Base-by-base conservation (phyloP, 139 green algal genomes). In the Micractinium sp. region DNA sequence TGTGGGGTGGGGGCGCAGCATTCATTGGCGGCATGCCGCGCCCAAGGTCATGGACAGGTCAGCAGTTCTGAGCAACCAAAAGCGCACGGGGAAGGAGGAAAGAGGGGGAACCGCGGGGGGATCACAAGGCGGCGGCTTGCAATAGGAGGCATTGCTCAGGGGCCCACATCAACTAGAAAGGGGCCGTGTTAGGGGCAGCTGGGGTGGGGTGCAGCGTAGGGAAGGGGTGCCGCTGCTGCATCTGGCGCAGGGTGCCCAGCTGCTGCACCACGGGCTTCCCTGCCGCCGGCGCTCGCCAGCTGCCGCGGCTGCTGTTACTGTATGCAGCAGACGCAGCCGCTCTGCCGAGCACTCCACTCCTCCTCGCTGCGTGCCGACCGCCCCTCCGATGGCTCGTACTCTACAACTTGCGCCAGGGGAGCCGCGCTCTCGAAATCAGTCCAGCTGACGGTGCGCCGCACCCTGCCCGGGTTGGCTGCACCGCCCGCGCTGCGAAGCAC, bases 371-470 rank as follows among this genome's bases (percentile, higher is more conserved):
- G 83, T 5, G 23, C 16, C 7, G 83, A 88, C 63, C 31, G 83
- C 0, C 16, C 33, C 25, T 80, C 67, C 23, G 69, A 88, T 2
- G 83, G 83, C 41, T 88, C 69, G 13, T 81, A 81, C 29, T 88
- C 83, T 1, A 88, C 69, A 41, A 88, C 83, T 31, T 88, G 67
- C 0, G 69, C 83, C 66, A 88, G 83, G 27, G 83, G 83, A 22
- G 67, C 67, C 31, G 36, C 23, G 29, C 41, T 66, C 67, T 88
- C 69, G 29, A 88, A 71, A 47, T 88, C 83, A 12, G 25, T 67
- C 83, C 83, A 88, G 39, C 67, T 81, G 5, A 88, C 83, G 61
- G 73, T 88, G 83, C 83, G 83, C 18, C 60, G 61, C 81, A 86
- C 47, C 47, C 47, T 56, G 81, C 53, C 69, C 38, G 36, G 79